Evolutionary conservation across 2,329 filamentous ascomycete genomes (phyloP), one percentile per base, ranked within the genome.

Genomic region (Pseudofabraea citricarpa): DNA sequence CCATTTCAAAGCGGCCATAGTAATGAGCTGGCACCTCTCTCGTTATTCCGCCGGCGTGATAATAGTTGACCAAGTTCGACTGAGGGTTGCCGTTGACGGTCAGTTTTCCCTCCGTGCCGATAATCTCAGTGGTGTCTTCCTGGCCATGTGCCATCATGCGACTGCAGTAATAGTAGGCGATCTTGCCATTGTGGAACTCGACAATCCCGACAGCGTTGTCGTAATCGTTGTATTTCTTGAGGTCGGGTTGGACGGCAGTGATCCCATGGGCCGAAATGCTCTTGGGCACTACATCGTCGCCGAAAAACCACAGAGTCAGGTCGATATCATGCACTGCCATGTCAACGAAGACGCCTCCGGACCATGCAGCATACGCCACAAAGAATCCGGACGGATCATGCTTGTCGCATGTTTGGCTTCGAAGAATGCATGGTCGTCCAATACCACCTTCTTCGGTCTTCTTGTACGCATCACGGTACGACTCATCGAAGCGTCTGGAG

Each of bases 301-400:
- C 75, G 56, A 81, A 79, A 65, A 75, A 81, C 77, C 78, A 83
- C 2, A 82, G 65, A 0, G 77, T 68, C 3, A 83, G 70, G 49
- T 82, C 79, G 53, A 85, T 85, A 54, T 85, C 82, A 66, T 85
- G 82, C 55, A 85, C 77, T 42, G 75, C 77, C 64, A 77, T 81
- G 67, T 85, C 82, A 45, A 85, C 81, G 53, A 85, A 85, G 58
- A 85, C 82, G 22, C 81, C 81, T 31, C 82, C 81, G 3, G 69
- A 75, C 63, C 75, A 79, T 51, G 78, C 67, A 13, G 81, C 78
- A 62, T 85, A 85, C 16, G 72, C 68, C 42, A 85, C 79, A 59
- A 84, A 85, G 69, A 83, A 85, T 37, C 80, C 80, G 0, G 70
- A 71, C 0, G 78, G 75, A 46, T 83, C 78, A 45, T 76, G 70